Conservation (phyloP, 306 rosid genomes). For the Vachellia pachyceras region DNA sequence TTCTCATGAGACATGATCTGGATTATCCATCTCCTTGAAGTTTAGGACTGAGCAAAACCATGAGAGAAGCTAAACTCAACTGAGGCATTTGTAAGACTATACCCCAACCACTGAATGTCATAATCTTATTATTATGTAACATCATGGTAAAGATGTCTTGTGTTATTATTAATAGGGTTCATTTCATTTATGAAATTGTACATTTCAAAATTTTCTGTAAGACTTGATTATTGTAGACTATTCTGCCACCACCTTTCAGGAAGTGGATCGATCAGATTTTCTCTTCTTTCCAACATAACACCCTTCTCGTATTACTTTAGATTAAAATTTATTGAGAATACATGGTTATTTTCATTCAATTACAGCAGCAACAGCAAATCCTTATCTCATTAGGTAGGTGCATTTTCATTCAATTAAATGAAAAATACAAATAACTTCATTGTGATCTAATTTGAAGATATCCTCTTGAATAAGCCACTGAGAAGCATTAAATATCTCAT, state of each 20-base stretch:
- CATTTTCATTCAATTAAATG: not conserved
- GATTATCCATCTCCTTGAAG: no score
- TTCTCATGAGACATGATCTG: no score
- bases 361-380: not conserved
- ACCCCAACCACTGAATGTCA: conserved; percentile 9
- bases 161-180: not conserved
- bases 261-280: not conserved
- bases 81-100: not conserved
- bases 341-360: not conserved
- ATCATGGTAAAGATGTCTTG: not conserved
- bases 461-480: not conserved
- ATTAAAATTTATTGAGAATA: not conserved
- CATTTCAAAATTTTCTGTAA: not conserved
- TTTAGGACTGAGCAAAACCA: not conserved
- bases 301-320: not conserved
- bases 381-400: no score
- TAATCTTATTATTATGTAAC: not conserved
- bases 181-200: conserved; percentile 26
- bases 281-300: not conserved
- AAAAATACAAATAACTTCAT: not conserved
- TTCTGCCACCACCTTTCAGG: not conserved
- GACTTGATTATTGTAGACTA: not conserved
- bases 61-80: not conserved
- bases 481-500: not conserved
- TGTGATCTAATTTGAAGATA: not conserved